Conservation (phyloP, 805 yeast genomes). For the Kodamaea kakaduensis region DNA sequence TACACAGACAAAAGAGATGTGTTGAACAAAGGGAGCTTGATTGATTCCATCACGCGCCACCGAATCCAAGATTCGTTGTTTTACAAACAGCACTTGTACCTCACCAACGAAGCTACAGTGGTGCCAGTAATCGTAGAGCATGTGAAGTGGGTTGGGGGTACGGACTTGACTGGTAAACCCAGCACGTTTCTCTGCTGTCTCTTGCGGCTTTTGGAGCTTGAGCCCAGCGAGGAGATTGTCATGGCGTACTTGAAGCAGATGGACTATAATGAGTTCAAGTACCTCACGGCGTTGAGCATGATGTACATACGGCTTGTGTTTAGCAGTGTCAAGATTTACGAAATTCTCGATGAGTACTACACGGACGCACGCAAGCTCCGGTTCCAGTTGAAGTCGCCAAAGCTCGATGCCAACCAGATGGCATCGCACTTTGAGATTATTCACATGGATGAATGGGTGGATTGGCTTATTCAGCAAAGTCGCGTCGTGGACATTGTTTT, state of each 20-base stretch:
- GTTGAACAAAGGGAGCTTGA: constrained; percentile 28
- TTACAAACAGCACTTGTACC: constrained; percentile 38
- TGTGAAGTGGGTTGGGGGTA: constrained; percentile 52
- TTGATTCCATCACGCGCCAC: constrained; percentile 42
- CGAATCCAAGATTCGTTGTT: constrained; percentile 41
- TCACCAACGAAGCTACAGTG: constrained; percentile 39
- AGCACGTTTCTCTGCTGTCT: constrained; percentile 73
- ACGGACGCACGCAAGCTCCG: constrained; percentile 70
- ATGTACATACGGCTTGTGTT: constrained; percentile 55
- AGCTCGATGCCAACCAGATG: constrained; percentile 14
- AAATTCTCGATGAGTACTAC: constrained; percentile 49
- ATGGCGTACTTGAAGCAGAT: constrained; percentile 52
- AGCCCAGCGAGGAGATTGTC: constrained; percentile 60
- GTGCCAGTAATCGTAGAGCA: constrained; percentile 31
- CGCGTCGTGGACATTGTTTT: constrained; percentile 71
- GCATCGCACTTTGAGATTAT: constrained; percentile 33
- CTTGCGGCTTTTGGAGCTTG: constrained; percentile 71
- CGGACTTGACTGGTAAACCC: constrained; percentile 55
- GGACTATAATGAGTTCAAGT: constrained; percentile 59
- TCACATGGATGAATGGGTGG: constrained; percentile 74
- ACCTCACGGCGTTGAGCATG: constrained; percentile 64
- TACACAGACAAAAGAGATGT: constrained; percentile 28
- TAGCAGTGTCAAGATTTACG: constrained; percentile 39
- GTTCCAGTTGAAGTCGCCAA: constrained; percentile 27
- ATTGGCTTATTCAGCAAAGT: constrained; percentile 50